phyloP scores from a whole-genome alignment of 345 rosid genomes.

The Linum lewisii region DNA sequence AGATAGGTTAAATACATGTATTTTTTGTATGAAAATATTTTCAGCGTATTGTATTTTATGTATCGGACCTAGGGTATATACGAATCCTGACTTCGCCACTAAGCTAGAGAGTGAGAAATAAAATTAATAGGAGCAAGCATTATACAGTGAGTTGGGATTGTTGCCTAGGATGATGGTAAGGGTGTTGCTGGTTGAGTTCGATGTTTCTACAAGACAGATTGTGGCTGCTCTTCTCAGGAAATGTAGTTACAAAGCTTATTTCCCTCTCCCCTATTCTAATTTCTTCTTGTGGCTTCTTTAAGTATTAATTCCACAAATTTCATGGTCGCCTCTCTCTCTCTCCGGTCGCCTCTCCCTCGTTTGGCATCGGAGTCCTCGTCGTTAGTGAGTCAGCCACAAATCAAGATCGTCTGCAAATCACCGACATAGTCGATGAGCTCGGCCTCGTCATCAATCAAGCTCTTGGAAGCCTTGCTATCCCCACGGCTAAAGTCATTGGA shows the following conservation, averaged over 20 bases:
- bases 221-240: slow-evolving; percentile 66
- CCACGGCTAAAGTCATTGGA: slow-evolving; percentile 22
- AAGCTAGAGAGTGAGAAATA: no score
- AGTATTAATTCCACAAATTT: no score
- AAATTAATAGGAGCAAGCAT: neutral
- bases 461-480: slow-evolving; percentile 46
- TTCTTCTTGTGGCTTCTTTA: neutral
- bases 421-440: slow-evolving; percentile 69
- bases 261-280: neutral
- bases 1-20: no score
- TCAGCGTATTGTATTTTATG: no score
- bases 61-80: no score
- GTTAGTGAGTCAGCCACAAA: no score
- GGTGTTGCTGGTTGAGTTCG: slow-evolving; percentile 78
- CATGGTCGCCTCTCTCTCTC: no score
- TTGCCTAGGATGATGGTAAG: slow-evolving; percentile 55
- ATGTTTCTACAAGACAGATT: slow-evolving; percentile 67
- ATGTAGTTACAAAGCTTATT: slow-evolving; percentile 73
- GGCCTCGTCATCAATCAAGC: slow-evolving; percentile 64
- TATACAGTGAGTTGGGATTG: slow-evolving; percentile 51
- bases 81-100: no score
- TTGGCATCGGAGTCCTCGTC: slow-evolving; percentile 27
- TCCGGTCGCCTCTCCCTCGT: no score
- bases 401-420: slow-evolving; percentile 37
- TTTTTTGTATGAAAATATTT: no score